A percentile compares a stretch with the other conserved stretches of the same genome.
These are phyloP conservation scores for Candida incommunis DNA, from an alignment of 805 yeast genomes.

Conservation along the genomic window DNA sequence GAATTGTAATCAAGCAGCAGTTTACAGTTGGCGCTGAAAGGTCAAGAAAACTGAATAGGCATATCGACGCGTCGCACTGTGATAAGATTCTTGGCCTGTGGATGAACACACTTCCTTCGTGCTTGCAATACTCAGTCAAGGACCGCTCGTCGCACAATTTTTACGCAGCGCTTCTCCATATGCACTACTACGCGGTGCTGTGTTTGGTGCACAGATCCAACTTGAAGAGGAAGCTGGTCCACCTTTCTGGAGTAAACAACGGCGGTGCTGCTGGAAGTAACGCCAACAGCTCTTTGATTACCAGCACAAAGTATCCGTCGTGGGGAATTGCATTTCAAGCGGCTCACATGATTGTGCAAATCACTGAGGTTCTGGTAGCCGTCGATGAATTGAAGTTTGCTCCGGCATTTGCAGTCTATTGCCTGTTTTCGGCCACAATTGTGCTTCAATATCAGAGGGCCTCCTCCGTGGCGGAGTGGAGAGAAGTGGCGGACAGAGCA, in stretches of 20 bases:
- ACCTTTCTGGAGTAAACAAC: constrained; percentile 9
- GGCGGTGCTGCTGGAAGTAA: constrained; percentile 5
- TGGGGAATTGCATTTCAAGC: constrained; percentile 76
- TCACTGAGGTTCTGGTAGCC: constrained; percentile 40
- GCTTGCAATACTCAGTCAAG: constrained; percentile 45
- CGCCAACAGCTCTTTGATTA: neutral
- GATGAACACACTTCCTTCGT: constrained; percentile 53
- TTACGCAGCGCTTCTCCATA: constrained; percentile 43
- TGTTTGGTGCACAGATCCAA: constrained; percentile 61
- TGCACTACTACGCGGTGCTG: constrained; percentile 61
- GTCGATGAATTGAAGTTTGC: constrained; percentile 35
- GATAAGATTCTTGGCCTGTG: constrained; percentile 68
- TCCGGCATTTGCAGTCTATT: constrained; percentile 47
- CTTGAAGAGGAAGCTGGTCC: constrained; percentile 20
- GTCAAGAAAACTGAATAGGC: constrained; percentile 26
- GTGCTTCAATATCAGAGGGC: constrained; percentile 60
- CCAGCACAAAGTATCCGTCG: constrained; percentile 37
- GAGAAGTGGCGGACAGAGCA: constrained; percentile 24
- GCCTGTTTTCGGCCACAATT: constrained; percentile 47
- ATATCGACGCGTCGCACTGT: constrained; percentile 44
- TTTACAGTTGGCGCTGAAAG: constrained; percentile 55
- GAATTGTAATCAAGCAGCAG: constrained; percentile 54
- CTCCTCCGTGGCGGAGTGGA: constrained; percentile 19
- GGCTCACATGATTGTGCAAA: constrained; percentile 57
- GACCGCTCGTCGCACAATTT: constrained; percentile 40